Percentiles rank a stretch among this genome's conserved stretches.
These are phyloP conservation scores for Puccinellia tenuiflora DNA, from an alignment of 176 grass and related monocot species.

Conservation along the genomic window DNA sequence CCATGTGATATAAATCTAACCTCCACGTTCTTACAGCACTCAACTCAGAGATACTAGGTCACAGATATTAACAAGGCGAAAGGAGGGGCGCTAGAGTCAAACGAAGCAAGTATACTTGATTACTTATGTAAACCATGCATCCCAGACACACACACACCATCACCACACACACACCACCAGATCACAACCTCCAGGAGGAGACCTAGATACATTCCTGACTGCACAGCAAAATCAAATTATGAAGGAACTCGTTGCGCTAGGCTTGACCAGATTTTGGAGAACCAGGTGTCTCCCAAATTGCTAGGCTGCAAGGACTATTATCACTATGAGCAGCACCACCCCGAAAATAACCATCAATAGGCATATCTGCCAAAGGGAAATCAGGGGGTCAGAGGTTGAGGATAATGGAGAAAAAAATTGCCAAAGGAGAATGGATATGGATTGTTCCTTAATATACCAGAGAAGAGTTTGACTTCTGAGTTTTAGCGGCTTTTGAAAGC, in stretches of 20 bases:
- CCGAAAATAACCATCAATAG: constrained; percentile 91
- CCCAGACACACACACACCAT: constrained; percentile 27
- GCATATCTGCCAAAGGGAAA: constrained; percentile 61
- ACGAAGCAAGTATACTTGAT: constrained; percentile 15
- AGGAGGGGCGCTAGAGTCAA: neutral
- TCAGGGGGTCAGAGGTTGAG: neutral
- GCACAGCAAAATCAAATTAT: constrained; percentile 48
- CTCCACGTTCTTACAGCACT: constrained; percentile 22
- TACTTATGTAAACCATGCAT: constrained; percentile 33
- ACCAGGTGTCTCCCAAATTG: constrained; percentile 9
- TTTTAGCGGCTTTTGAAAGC: constrained; percentile 79
- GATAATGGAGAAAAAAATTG: neutral
- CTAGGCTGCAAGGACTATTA: constrained; percentile 88
- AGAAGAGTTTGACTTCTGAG: constrained; percentile 85
- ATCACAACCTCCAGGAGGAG: constrained; percentile 12
- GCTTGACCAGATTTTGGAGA: constrained; percentile 18
- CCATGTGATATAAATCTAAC: constrained; percentile 11
- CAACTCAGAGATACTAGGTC: neutral
- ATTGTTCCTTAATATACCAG: constrained; percentile 42
- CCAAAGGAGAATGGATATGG: neutral
- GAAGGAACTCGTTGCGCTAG: constrained; percentile 28
- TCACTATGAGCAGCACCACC: constrained; percentile 88
- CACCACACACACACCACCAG: constrained; percentile 19
- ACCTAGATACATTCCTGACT: constrained; percentile 32
- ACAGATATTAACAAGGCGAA: constrained; percentile 27